Evolutionary conservation across 805 yeast species (phyloP).

Genomic region (Candida golubevii): DNA sequence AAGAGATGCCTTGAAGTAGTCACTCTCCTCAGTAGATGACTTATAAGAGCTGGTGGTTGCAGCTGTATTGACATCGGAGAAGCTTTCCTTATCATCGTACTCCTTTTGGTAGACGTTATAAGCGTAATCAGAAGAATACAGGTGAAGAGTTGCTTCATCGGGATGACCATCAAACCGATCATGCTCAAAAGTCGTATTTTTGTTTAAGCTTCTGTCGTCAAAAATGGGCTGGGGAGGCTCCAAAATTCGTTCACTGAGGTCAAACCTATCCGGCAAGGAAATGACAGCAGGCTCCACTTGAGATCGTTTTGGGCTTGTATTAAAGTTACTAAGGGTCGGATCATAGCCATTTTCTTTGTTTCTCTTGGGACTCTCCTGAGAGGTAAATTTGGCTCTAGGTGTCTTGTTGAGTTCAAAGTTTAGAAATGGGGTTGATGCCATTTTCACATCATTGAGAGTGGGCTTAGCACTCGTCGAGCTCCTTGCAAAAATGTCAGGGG

Average conservation of each 20-base stretch:
- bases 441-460: conserved; percentile 1
- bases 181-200: conserved; percentile 21
- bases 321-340: conserved; percentile 21
- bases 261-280: conserved; percentile 28
- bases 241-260: conserved; percentile 46
- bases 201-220: conserved; percentile 58
- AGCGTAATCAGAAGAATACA: conserved; percentile 23
- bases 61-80: conserved; percentile 30
- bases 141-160: conserved; percentile 32
- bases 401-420: conserved; percentile 25
- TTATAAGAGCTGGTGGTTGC: conserved; percentile 29
- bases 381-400: conserved; percentile 64
- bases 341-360: conserved; percentile 33
- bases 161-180: conserved; percentile 5
- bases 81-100: conserved; percentile 29
- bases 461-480: conserved; percentile 26
- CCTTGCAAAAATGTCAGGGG: conserved; percentile 42
- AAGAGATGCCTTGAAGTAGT: conserved; percentile 42
- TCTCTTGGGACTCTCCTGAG: conserved; percentile 65
- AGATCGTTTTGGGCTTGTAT: conserved; percentile 21
- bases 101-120: conserved; percentile 36
- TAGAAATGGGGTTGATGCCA: conserved; percentile 10
- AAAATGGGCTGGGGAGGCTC: conserved; percentile 64
- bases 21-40: conserved; percentile 24
- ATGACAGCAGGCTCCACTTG: conserved; percentile 15